A percentile compares a stretch with the other conserved stretches of the same genome.
These are phyloP conservation scores for Teratosphaeria epicoccoides DNA, from an alignment of 2,329 filamentous ascomycete species.

Conservation along the genomic window DNA sequence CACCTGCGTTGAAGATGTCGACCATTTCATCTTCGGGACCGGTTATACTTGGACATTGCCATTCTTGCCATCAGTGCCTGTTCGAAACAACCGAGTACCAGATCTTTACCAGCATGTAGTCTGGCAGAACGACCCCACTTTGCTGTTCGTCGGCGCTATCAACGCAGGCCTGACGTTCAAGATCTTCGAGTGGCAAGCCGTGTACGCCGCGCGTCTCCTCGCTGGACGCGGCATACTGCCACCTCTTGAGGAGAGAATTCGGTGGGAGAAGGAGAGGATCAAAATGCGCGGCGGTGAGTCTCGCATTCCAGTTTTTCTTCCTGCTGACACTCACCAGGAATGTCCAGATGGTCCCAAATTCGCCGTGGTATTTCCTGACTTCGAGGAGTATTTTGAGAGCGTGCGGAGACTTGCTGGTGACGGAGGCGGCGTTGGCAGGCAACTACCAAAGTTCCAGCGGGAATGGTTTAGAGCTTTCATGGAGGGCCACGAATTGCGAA, in stretches of 20 bases:
- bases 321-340: too few relatives aligned
- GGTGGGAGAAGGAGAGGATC: background rate
- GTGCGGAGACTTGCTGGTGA: background rate
- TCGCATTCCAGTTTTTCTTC: background rate
- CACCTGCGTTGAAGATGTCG: constrained; percentile 41
- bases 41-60: constrained; percentile 56
- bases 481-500: background rate
- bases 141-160: constrained; percentile 50
- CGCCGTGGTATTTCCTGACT: background rate
- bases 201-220: background rate
- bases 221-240: background rate
- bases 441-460: background rate
- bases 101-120: constrained; percentile 50
- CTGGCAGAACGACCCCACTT: constrained; percentile 42
- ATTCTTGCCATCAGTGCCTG: constrained; percentile 44
- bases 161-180: background rate
- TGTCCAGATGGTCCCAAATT: background rate
- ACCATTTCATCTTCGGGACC: constrained; percentile 56
- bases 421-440: background rate
- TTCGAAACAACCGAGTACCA: constrained; percentile 46
- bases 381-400: background rate
- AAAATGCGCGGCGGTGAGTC: background rate
- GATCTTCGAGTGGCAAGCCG: background rate
- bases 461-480: background rate
- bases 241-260: background rate